Percentiles rank a stretch among this genome's conserved stretches.
These are phyloP conservation scores for Colletotrichum echinochloae DNA, from an alignment of 2,329 filamentous ascomycete genomes.

Conservation along the genomic window DNA sequence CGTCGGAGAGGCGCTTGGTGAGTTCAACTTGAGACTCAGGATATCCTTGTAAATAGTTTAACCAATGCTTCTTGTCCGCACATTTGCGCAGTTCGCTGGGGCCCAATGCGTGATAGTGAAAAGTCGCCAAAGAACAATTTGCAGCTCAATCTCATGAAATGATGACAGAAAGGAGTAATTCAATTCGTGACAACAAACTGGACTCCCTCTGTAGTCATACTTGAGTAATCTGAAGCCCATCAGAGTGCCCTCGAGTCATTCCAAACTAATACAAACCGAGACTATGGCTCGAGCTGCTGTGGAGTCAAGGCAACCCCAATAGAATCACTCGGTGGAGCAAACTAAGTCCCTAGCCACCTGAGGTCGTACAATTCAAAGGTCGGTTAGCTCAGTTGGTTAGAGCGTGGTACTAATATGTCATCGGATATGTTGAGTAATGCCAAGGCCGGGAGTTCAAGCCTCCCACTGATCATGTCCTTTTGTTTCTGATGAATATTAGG, in stretches of 20 bases:
- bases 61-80: background rate
- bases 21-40: background rate
- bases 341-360: too few relatives aligned
- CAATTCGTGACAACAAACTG: background rate
- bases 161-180: accelerated
- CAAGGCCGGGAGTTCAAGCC: constrained; percentile 41
- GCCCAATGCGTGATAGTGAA: background rate
- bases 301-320: background rate
- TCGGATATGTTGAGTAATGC: constrained; percentile 27
- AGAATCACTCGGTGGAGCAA: background rate
- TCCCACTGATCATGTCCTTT: constrained; percentile 35
- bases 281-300: background rate
- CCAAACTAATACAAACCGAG: background rate
- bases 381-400: constrained; percentile 42
- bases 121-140: background rate
- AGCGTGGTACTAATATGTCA: constrained; percentile 41
- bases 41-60: background rate
- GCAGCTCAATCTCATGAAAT: background rate
- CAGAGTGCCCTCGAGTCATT: background rate
- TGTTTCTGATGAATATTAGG: background rate
- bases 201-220: background rate
- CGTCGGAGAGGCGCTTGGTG: background rate
- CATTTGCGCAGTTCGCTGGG: background rate
- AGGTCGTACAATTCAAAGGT: constrained; percentile 10
- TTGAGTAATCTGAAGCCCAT: background rate